phyloP scores from a whole-genome alignment of 2,329 filamentous ascomycete species.

The Aspergillus sp. region DNA sequence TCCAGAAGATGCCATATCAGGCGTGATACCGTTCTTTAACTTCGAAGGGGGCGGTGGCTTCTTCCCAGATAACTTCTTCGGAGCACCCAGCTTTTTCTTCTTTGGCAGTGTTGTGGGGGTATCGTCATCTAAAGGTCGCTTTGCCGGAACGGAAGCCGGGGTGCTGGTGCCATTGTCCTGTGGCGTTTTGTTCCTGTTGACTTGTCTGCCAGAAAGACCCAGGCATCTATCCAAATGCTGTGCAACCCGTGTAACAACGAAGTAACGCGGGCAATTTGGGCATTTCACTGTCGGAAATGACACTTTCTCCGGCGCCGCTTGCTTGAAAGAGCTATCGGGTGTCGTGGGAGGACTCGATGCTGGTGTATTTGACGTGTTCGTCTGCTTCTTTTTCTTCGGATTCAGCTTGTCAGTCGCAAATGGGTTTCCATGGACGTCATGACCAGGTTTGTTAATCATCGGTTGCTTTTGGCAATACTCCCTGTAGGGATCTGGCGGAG shows the following conservation, averaged over 20 bases:
- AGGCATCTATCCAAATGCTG: conserved; percentile 63
- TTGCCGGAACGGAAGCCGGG: conserved; percentile 33
- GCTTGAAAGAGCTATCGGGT: conserved; percentile 34
- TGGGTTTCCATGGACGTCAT: conserved; percentile 61
- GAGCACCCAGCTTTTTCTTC: conserved; percentile 49
- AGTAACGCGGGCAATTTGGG: conserved; percentile 61
- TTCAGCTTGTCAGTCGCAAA: conserved; percentile 46
- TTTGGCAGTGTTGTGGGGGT: conserved; percentile 47
- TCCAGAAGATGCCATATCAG: conserved; percentile 23
- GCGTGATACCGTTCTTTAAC: conserved; percentile 43
- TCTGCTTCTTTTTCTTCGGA: conserved; percentile 46
- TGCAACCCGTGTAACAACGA: conserved; percentile 61
- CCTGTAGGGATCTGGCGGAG: conserved; percentile 49
- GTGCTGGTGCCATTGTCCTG: conserved; percentile 45
- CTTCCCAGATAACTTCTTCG: conserved; percentile 36
- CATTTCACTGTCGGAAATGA: conserved; percentile 50
- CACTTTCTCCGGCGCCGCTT: conserved; percentile 29
- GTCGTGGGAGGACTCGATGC: conserved; percentile 36
- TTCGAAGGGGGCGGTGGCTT: conserved; percentile 40
- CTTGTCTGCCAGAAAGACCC: conserved; percentile 56
- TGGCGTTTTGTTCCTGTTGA: conserved; percentile 46
- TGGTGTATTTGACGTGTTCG: conserved; percentile 34
- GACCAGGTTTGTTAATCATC: conserved; percentile 56
- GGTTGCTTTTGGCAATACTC: conserved; percentile 63
- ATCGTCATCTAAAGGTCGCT: conserved; percentile 43